Conservation (phyloP, 2,329 filamentous ascomycete genomes). For the Pseudogymnoascus sp. region DNA sequence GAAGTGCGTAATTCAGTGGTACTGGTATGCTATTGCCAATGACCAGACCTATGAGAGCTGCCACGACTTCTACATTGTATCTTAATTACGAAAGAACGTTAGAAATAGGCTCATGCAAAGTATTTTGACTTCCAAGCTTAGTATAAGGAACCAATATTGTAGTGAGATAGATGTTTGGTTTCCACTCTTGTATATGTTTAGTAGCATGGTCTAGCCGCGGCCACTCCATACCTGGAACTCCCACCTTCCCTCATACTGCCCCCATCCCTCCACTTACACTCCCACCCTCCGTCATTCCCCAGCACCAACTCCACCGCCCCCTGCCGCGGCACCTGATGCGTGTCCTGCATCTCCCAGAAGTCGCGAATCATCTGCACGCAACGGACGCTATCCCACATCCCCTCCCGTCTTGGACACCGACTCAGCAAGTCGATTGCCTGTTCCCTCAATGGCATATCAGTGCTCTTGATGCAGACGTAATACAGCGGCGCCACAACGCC, state of each 20-base stretch:
- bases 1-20: conserved; percentile 18
- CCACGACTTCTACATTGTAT: conserved; percentile 11
- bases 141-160: neutral
- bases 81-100: neutral
- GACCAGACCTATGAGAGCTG: neutral
- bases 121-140: neutral
- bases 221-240: neutral
- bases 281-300: conserved; percentile 21
- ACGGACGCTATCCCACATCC: conserved; percentile 26
- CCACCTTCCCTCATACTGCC: neutral
- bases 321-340: conserved; percentile 11
- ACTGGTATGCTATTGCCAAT: neutral
- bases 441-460: conserved; percentile 12
- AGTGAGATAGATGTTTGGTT: neutral
- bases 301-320: conserved; percentile 19
- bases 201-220: neutral
- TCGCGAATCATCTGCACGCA: conserved; percentile 18
- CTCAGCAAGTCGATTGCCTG: conserved; percentile 22
- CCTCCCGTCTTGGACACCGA: conserved; percentile 23
- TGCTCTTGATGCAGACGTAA: conserved; percentile 21
- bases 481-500: conserved; percentile 26
- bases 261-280: conserved; percentile 21
- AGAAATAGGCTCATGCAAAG: neutral
- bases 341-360: conserved; percentile 23
- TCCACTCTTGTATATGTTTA: neutral